Evolutionary conservation across 208 protist species (phyloP).

Genomic region (Blechomonas ayalai): DNA sequence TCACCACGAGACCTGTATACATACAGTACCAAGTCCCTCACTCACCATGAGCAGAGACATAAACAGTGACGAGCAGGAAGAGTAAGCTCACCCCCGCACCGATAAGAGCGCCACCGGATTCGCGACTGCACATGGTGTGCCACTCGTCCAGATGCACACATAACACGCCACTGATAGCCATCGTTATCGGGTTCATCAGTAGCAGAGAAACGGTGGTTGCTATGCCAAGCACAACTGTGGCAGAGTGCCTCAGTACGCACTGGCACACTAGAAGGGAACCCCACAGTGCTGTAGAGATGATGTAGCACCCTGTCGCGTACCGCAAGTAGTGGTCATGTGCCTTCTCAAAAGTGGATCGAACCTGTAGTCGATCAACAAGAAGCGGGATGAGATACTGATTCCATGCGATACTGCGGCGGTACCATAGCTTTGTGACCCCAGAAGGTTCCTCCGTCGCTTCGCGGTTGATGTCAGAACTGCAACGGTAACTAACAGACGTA

Average conservation of each 20-base stretch:
- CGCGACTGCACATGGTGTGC: conserved; percentile 60
- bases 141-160: conserved; percentile 48
- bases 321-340: conserved; percentile 53
- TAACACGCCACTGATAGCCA: conserved; percentile 54
- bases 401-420: conserved; percentile 34
- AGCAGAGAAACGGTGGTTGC: conserved; percentile 46
- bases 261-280: conserved; percentile 46
- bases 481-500: conserved; percentile 30
- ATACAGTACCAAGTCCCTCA: too few species aligned
- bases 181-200: conserved; percentile 61
- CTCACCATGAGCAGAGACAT: conserved; percentile 40
- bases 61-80: conserved; percentile 43
- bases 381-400: conserved; percentile 55
- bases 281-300: conserved; percentile 42
- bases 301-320: conserved; percentile 51
- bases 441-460: conserved; percentile 36
- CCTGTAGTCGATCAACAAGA: conserved; percentile 13
- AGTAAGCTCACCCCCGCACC: conserved; percentile 54
- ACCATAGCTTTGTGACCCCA: conserved; percentile 58
- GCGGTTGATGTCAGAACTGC: conserved; percentile 54
- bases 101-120: conserved; percentile 56
- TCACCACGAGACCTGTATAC: too few species aligned
- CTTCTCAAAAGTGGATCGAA: conserved; percentile 18
- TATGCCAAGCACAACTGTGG: conserved; percentile 48
- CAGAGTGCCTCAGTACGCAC: conserved; percentile 38